Conservation (phyloP, 75 land plant species). For the Cupressus sempervirens region DNA sequence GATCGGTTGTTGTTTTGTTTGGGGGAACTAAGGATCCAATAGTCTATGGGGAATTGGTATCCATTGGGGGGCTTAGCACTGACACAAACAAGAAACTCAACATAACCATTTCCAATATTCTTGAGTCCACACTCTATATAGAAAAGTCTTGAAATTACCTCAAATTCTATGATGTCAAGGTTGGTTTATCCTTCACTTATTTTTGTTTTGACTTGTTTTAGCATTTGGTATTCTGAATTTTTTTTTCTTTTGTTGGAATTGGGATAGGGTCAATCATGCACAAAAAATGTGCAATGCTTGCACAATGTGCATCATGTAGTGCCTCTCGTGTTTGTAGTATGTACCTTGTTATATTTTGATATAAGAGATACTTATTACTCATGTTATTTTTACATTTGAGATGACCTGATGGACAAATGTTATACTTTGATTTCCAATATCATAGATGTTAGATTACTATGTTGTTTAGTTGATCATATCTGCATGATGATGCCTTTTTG, state of each 20-base stretch:
- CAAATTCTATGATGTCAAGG: constrained; percentile 67
- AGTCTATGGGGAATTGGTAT: constrained; percentile 69
- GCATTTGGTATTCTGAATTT: constrained; percentile 1
- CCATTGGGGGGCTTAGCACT: constrained; percentile 64
- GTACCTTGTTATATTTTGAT: too few relatives aligned
- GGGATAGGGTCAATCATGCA: constrained; percentile 12
- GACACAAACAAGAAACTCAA: constrained; percentile 62
- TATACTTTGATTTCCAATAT: too few relatives aligned
- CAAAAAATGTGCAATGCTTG: constrained; percentile 15
- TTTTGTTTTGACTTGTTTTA: background rate
- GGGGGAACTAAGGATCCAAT: constrained; percentile 71
- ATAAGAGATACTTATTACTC: too few relatives aligned
- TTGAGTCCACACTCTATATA: constrained; percentile 44
- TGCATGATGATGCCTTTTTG: too few relatives aligned
- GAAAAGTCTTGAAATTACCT: constrained; percentile 58
- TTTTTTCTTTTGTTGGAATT: background rate
- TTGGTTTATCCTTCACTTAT: background rate
- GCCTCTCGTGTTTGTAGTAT: too few relatives aligned
- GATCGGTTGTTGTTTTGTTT: constrained; percentile 61
- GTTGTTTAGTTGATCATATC: too few relatives aligned
- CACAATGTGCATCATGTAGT: constrained; percentile 10
- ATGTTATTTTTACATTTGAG: too few relatives aligned
- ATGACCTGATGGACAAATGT: too few relatives aligned
- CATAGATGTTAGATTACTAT: too few relatives aligned
- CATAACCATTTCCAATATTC: constrained; percentile 47